Percentiles rank a stretch among this genome's conserved stretches.
Evolutionary conservation across 805 yeast species (phyloP).

Genomic region (Candida ficus): DNA sequence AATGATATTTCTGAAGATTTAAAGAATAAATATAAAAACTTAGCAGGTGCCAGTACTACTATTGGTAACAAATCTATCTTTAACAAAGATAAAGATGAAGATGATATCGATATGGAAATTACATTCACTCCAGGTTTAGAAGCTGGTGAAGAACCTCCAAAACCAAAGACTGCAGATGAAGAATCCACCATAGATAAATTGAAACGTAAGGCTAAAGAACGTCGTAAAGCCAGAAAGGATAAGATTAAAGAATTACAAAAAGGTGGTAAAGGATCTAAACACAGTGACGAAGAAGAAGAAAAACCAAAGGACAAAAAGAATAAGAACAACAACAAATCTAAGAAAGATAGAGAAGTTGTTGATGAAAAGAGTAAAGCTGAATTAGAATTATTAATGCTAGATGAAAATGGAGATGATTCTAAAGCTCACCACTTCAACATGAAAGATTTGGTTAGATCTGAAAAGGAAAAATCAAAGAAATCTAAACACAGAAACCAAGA

Average conservation of each 20-base stretch:
- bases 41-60: slow-evolving; percentile 41
- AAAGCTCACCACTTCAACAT: slow-evolving; percentile 64
- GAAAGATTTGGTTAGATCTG: slow-evolving; percentile 73
- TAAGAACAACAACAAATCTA: not conserved
- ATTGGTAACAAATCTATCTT: slow-evolving; percentile 33
- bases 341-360: slow-evolving; percentile 13
- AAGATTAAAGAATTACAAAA: slow-evolving; percentile 58
- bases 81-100: slow-evolving; percentile 41
- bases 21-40: slow-evolving; percentile 56
- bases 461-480: slow-evolving; percentile 54
- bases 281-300: slow-evolving; percentile 27
- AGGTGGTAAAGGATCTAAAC: slow-evolving; percentile 40
- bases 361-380: slow-evolving; percentile 54
- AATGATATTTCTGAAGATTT: slow-evolving; percentile 30
- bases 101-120: slow-evolving; percentile 87
- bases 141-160: slow-evolving; percentile 23
- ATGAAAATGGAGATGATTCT: slow-evolving; percentile 22
- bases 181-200: slow-evolving; percentile 76
- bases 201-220: slow-evolving; percentile 86
- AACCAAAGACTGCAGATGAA: slow-evolving; percentile 34
- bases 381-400: slow-evolving; percentile 65
- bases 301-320: slow-evolving; percentile 7
- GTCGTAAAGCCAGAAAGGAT: slow-evolving; percentile 80
- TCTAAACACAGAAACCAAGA: slow-evolving; percentile 40
- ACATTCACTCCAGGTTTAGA: slow-evolving; percentile 88